Conservation (phyloP, 805 yeast species). For the Kuraishia borneana region DNA sequence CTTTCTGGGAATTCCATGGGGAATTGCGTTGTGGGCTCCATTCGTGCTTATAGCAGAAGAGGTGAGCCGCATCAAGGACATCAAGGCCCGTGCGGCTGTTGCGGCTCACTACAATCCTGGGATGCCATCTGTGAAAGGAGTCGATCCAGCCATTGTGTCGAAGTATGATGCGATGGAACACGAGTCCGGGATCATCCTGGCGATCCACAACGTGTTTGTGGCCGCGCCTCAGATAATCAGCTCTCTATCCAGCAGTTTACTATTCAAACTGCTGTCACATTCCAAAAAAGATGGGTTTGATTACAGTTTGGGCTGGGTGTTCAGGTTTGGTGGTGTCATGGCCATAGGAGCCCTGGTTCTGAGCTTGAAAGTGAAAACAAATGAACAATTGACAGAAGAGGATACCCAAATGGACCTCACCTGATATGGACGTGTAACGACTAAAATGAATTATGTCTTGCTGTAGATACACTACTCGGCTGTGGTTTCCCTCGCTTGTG, state of each 20-base stretch:
- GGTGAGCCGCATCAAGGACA: slow-evolving; percentile 37
- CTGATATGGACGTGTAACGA: too few relatives aligned
- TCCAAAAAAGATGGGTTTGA: slow-evolving; percentile 7
- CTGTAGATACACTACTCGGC: too few relatives aligned
- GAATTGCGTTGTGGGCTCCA: slow-evolving; percentile 57
- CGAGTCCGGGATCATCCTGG: slow-evolving; percentile 45
- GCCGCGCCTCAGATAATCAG: slow-evolving; percentile 47
- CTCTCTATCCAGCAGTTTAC: slow-evolving; percentile 33
- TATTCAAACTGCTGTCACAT: slow-evolving; percentile 27
- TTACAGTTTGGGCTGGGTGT: slow-evolving; percentile 43
- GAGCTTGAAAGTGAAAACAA: slow-evolving; percentile 30
- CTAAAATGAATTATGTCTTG: too few relatives aligned
- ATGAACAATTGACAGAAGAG: slow-evolving; percentile 23
- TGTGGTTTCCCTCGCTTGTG: too few relatives aligned
- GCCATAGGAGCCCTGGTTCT: slow-evolving; percentile 33
- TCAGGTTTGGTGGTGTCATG: slow-evolving; percentile 41
- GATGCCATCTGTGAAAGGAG: background rate
- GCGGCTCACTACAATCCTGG: background rate
- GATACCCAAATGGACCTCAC: too few relatives aligned
- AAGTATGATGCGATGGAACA: slow-evolving; percentile 31
- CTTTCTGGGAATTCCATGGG: slow-evolving; percentile 53
- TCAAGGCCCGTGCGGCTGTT: slow-evolving; percentile 19
- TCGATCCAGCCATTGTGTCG: slow-evolving; percentile 10
- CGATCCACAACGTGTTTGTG: slow-evolving; percentile 47
- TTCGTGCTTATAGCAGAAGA: slow-evolving; percentile 52